A percentile compares a stretch with the other conserved stretches of the same genome.
phyloP scores from a whole-genome alignment of 305 asterid genomes.

The Withania somnifera region DNA sequence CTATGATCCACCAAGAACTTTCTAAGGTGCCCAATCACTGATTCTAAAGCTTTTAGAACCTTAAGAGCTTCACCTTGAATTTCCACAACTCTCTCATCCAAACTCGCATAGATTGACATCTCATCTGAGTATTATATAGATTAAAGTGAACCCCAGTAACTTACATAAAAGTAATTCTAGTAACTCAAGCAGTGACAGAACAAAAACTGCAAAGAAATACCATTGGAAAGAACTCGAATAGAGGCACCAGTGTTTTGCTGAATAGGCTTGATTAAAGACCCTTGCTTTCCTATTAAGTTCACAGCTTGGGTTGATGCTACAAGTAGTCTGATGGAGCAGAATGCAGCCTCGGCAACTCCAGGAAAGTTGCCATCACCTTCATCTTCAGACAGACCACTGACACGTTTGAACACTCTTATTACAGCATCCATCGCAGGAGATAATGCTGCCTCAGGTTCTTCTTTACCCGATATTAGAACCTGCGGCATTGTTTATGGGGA shows the following conservation, averaged over 20 bases:
- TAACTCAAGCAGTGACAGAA: background rate
- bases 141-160: constrained; percentile 3
- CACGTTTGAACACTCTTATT: constrained; percentile 60
- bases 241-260: constrained; percentile 69
- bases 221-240: constrained; percentile 61
- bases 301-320: constrained; percentile 66
- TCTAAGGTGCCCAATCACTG: constrained; percentile 70
- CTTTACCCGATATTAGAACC: constrained; percentile 87
- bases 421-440: constrained; percentile 83
- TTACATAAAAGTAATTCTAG: background rate
- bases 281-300: constrained; percentile 76
- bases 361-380: constrained; percentile 30
- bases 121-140: constrained; percentile 42
- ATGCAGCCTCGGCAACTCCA: constrained; percentile 31
- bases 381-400: constrained; percentile 48
- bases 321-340: constrained; percentile 41
- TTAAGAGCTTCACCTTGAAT: constrained; percentile 74
- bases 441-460: constrained; percentile 63
- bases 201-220: constrained; percentile 17
- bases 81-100: constrained; percentile 76
- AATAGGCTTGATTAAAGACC: constrained; percentile 65
- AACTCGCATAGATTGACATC: constrained; percentile 42
- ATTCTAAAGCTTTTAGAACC: constrained; percentile 68
- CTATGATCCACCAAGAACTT: constrained; percentile 78
- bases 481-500: constrained; percentile 14